These are phyloP conservation scores for Mycena sp. DNA, from an alignment of 1,284 basidiomycete genomes.

Conservation along the genomic window DNA sequence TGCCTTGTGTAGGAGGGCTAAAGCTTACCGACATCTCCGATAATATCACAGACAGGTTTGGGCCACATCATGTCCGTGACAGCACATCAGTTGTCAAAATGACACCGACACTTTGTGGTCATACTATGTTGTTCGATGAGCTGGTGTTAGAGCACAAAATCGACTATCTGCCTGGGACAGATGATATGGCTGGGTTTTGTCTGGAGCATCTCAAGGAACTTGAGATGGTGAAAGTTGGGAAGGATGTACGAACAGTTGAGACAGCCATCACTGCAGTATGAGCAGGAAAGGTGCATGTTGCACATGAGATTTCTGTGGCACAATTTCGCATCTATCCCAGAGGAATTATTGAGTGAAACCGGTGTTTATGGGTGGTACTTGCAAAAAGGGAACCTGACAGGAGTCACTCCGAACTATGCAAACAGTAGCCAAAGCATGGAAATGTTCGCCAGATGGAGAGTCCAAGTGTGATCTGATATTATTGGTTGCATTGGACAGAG, in stretches of 20 bases:
- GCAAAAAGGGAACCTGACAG: not conserved
- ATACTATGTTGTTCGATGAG: slow-evolving; percentile 9
- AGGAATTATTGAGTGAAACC: slow-evolving; percentile 12
- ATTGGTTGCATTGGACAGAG: slow-evolving; percentile 2
- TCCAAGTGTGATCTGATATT: not conserved
- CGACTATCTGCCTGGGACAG: not conserved
- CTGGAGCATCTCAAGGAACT: not conserved
- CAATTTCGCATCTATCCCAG: slow-evolving; percentile 3
- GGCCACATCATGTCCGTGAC: too few species aligned
- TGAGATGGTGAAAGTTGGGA: not conserved
- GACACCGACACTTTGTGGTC: not conserved
- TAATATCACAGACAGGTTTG: not conserved
- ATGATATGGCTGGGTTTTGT: slow-evolving; percentile 11
- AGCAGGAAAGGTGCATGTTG: slow-evolving; percentile 11
- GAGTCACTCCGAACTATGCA: not conserved
- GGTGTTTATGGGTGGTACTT: not conserved
- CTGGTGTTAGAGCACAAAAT: slow-evolving; percentile 1
- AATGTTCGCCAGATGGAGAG: slow-evolving; percentile 10
- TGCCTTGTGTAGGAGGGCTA: not conserved
- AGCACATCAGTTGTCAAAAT: not conserved
- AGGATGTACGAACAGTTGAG: not conserved
- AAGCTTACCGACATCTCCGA: not conserved
- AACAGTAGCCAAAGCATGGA: slow-evolving; percentile 4
- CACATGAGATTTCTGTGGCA: slow-evolving; percentile 3
- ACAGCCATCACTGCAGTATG: not conserved